Evolutionary conservation across 2,329 filamentous ascomycete species (phyloP).

Genomic region (Botrytis byssoidea): DNA sequence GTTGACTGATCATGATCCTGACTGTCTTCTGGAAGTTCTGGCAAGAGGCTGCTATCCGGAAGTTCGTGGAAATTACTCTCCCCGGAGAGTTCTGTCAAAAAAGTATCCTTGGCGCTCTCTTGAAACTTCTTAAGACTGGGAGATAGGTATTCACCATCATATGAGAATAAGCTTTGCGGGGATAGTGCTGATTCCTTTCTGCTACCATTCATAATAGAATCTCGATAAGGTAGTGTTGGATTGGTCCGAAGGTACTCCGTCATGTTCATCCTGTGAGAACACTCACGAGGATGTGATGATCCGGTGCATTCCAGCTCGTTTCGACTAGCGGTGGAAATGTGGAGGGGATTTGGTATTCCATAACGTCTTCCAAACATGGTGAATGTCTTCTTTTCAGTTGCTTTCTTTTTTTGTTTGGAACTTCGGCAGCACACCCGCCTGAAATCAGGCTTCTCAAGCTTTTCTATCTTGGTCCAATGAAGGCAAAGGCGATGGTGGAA

Average conservation of each 20-base stretch:
- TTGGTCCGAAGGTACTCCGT: not conserved
- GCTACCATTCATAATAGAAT: not conserved
- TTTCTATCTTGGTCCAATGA: constrained; percentile 4
- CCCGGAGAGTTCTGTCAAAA: not conserved
- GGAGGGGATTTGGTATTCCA: not conserved
- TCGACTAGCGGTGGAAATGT: not conserved
- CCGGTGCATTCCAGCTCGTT: no score
- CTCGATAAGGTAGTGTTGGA: not conserved
- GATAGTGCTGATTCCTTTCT: not conserved
- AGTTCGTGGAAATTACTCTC: not conserved
- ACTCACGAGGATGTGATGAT: no score
- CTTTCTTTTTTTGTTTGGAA: not conserved
- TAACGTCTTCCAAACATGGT: not conserved
- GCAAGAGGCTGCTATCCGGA: not conserved
- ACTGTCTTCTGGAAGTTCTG: not conserved
- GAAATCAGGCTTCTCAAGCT: not conserved
- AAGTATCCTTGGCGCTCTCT: no score
- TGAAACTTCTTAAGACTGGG: not conserved
- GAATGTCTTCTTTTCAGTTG: not conserved
- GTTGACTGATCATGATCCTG: not conserved
- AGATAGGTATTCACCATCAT: not conserved
- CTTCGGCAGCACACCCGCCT: not conserved
- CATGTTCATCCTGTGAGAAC: no score
- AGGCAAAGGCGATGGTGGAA: not conserved
- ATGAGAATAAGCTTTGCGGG: not conserved